Evolutionary conservation across 345 rosid genomes (phyloP), one percentile per base, ranked within the genome.

Genomic region (Syzygium aqueum): DNA sequence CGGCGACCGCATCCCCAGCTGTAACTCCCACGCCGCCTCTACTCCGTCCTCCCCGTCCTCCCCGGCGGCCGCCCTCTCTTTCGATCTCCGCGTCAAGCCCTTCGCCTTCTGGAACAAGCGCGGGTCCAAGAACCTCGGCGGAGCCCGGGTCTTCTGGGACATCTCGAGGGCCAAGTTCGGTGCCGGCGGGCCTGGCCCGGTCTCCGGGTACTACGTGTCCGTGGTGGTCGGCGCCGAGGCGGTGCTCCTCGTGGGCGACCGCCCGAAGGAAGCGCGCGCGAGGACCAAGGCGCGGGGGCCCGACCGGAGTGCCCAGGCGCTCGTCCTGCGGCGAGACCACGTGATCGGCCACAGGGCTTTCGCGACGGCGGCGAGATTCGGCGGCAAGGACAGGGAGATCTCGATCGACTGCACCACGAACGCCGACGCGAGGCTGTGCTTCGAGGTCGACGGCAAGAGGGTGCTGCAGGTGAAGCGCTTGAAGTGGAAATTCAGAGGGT

Each of bases 401-500:
- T 90, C 95, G 2, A 93, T 97, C n/a, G 97, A 94, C 82, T 97
- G 96, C 40, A 89, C 91, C 3, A 89, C 89, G 11, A 91, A 91
- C 63, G 93, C 89, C 53, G 96, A 95, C 61, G 95, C 94, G 15
- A 92, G 86, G 88, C 91, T 97, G 57, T 89, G 92, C 80, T 92
- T 97, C 43, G 88, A 90, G 87, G 91, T 97, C 2, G 98, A 97
- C 63, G 86, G 89, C 87, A 50, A 88, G 63, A 92, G 84, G 85
- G 97, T 97, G 54, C 61, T 97, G 89, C 91, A 88, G 90, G 89
- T 97, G 28, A 97, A 95, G 90, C 87, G 95, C 30, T 87, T 97
- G 53, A 93, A 93, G 89, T 97, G 99, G 99, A 97, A 97, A 90
- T 97, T 97, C 51, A 89, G 99, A 67, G 99, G 99, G 10, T 95